phyloP scores from a whole-genome alignment of 768 basidiomycete genomes.

The Lactifluus piperatus region DNA sequence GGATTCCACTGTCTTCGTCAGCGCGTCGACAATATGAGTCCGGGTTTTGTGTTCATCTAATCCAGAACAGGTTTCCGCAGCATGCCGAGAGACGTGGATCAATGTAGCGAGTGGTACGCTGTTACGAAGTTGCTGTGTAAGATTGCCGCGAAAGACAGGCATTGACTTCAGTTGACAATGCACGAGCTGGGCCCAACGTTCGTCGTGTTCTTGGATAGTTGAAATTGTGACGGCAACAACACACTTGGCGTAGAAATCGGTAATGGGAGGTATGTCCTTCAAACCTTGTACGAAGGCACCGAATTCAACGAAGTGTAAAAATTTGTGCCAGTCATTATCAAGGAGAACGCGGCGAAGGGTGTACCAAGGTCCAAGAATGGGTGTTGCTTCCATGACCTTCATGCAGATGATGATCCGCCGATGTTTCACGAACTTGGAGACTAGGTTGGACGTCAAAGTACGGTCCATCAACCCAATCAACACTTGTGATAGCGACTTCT shows the following conservation, averaged over 20 bases:
- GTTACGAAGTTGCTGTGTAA: not conserved
- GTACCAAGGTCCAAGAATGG: conserved; percentile 5
- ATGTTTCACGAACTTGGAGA: not conserved
- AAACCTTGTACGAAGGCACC: not conserved
- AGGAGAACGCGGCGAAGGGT: not conserved
- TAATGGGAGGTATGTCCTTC: not conserved
- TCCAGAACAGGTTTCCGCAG: not conserved
- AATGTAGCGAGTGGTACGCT: not conserved
- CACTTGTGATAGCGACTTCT: not conserved
- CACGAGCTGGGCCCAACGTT: not conserved
- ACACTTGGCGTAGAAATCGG: conserved; percentile 3
- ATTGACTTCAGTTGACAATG: not conserved
- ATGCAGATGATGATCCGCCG: conserved; percentile 7
- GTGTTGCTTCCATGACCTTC: not conserved
- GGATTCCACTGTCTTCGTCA: not conserved
- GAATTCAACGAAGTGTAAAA: conserved; percentile 2
- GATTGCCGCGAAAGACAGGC: not conserved
- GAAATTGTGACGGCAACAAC: not conserved
- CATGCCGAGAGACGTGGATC: not conserved
- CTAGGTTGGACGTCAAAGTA: conserved; percentile 8
- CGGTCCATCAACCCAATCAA: conserved; percentile 5
- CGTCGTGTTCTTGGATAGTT: not conserved
- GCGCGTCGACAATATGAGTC: not conserved
- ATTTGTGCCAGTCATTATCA: not conserved
- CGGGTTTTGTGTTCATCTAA: not conserved